A percentile compares a stretch with the other conserved stretches of the same genome.
Conservation (phyloP, 2,329 filamentous ascomycete genomes). For the Trichophyton verrucosum region DNA sequence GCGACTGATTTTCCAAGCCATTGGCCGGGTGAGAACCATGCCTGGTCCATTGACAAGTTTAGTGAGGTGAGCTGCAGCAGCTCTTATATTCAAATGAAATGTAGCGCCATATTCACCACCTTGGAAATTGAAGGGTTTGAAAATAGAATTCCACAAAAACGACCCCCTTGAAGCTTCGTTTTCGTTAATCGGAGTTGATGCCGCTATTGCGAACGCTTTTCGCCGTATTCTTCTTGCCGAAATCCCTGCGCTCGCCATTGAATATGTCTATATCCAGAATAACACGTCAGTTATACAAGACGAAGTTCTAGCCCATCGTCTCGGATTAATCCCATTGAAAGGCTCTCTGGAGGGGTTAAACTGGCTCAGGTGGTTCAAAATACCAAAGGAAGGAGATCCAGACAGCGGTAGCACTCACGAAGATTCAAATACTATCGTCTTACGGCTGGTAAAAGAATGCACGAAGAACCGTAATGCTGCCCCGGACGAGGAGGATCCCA, state of each 20-base stretch:
- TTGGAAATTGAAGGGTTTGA: conserved; percentile 42
- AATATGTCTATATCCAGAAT: conserved; percentile 84
- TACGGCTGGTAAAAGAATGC: conserved; percentile 68
- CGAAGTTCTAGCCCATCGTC: conserved; percentile 80
- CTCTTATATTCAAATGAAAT: not conserved
- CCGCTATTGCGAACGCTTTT: conserved; percentile 91
- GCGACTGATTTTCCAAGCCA: conserved; percentile 89
- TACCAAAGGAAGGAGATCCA: conserved; percentile 52
- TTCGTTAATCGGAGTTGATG: conserved; percentile 83
- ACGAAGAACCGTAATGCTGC: conserved; percentile 62
- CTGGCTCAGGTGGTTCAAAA: conserved; percentile 72
- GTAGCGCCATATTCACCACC: conserved; percentile 4
- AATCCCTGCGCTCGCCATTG: conserved; percentile 86
- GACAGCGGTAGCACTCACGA: conserved; percentile 39
- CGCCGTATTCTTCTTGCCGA: conserved; percentile 91
- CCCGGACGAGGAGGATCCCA: conserved; percentile 63
- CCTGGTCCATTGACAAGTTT: conserved; percentile 66
- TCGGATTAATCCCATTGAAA: conserved; percentile 82
- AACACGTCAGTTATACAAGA: conserved; percentile 98
- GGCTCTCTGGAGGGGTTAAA: conserved; percentile 65
- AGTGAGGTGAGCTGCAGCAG: conserved; percentile 34
- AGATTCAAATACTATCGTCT: conserved; percentile 78
- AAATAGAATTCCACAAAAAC: conserved; percentile 75
- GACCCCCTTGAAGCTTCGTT: conserved; percentile 66
- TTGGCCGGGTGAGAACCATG: conserved; percentile 74